phyloP scores from a whole-genome alignment of 179 eudicot species.

The Camellia oleifera region DNA sequence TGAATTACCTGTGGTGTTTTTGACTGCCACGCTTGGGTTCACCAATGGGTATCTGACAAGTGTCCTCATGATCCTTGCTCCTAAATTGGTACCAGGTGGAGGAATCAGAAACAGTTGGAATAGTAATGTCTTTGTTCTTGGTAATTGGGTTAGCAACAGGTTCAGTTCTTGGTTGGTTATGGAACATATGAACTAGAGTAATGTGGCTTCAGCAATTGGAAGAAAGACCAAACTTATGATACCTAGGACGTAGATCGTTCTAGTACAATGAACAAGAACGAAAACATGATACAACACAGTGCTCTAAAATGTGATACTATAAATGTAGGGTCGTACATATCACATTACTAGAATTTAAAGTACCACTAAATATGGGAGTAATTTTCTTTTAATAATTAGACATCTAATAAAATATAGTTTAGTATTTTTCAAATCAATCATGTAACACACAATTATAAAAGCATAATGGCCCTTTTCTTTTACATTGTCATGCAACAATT shows the following conservation, averaged over 20 bases:
- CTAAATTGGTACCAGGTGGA: constrained; percentile 33
- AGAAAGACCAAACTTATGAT: background rate
- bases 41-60: constrained; percentile 45
- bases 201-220: background rate
- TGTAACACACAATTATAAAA: too few species aligned
- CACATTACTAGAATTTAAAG: too few species aligned
- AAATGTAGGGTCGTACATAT: too few species aligned
- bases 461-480: too few species aligned
- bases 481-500: too few species aligned
- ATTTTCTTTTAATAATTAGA: too few species aligned
- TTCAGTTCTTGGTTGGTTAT: constrained; percentile 48
- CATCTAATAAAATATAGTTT: too few species aligned
- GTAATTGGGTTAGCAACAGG: background rate
- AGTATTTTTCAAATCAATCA: too few species aligned
- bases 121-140: constrained; percentile 26
- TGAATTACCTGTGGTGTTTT: constrained; percentile 24
- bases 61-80: constrained; percentile 43
- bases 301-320: background rate
- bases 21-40: constrained; percentile 38
- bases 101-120: constrained; percentile 41
- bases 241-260: too few species aligned
- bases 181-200: constrained; percentile 28
- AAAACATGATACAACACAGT: too few species aligned
- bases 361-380: too few species aligned
- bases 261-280: too few species aligned